These are phyloP conservation scores for Lodderomyces theae DNA, from an alignment of 1,139 yeast genomes.

Conservation along the genomic window DNA sequence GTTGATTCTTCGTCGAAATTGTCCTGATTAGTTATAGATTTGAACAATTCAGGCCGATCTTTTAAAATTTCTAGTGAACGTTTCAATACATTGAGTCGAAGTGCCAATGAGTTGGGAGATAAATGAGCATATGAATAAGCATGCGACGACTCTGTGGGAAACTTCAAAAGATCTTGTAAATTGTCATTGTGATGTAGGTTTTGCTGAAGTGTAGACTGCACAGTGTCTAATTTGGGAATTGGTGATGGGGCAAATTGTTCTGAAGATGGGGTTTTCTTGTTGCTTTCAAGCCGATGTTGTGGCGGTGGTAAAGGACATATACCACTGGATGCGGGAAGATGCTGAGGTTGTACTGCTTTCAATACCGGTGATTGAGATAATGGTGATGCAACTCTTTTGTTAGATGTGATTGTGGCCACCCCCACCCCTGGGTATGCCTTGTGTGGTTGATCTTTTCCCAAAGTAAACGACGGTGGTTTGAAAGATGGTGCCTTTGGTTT, in stretches of 20 bases:
- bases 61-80: slow-evolving; percentile 70
- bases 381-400: slow-evolving; percentile 1
- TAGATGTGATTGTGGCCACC: not conserved
- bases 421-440: not conserved
- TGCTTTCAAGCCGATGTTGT: slow-evolving; percentile 1
- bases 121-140: slow-evolving; percentile 83
- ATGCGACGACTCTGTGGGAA: slow-evolving; percentile 79
- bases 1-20: slow-evolving; percentile 5
- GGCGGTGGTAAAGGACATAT: slow-evolving; percentile 1
- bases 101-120: slow-evolving; percentile 76
- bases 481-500: not conserved
- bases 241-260: slow-evolving; percentile 11
- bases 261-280: slow-evolving; percentile 6
- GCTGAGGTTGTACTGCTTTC: not conserved
- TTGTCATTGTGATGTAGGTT: slow-evolving; percentile 11
- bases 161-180: slow-evolving; percentile 37
- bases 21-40: slow-evolving; percentile 13
- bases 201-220: not conserved
- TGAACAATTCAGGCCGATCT: slow-evolving; percentile 57
- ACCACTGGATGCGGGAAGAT: not conserved
- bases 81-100: slow-evolving; percentile 70
- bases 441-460: slow-evolving; percentile 1
- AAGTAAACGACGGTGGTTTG: not conserved
- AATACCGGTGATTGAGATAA: not conserved
- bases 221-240: slow-evolving; percentile 6